phyloP scores from a whole-genome alignment of 352 stramenopile genomes.

The Phytophthora pseudosyringae region DNA sequence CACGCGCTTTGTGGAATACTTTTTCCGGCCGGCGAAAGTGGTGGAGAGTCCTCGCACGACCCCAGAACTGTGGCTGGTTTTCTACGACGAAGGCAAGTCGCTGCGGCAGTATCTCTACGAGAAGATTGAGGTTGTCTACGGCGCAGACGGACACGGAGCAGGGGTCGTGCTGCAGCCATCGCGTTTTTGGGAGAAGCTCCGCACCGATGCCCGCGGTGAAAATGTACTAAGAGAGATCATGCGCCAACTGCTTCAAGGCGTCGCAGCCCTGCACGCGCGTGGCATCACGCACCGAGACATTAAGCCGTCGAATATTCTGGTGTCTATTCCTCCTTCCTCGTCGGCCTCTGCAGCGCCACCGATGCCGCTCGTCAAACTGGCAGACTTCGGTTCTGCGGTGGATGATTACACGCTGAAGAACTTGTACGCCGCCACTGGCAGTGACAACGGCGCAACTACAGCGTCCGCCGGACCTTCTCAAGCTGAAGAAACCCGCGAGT shows the following conservation, averaged over 20 bases:
- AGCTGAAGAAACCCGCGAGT: conserved; percentile 94
- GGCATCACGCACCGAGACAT: conserved; percentile 93
- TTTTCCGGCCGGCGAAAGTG: conserved; percentile 61
- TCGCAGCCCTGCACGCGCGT: conserved; percentile 88
- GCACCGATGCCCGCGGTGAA: conserved; percentile 57
- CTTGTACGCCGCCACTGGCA: conserved; percentile 62
- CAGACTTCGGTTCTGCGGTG: conserved; percentile 90
- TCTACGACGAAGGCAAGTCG: conserved; percentile 90
- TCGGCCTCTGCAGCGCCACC: conserved; percentile 14
- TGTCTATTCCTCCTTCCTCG: conserved; percentile 39
- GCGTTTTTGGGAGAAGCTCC: conserved; percentile 80
- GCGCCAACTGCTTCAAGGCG: conserved; percentile 92
- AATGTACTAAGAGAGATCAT: conserved; percentile 91
- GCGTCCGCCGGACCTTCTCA: conserved; percentile 73
- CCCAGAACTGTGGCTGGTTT: conserved; percentile 91
- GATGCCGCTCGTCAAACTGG: conserved; percentile 72
- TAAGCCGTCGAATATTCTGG: conserved; percentile 84
- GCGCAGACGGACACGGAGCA: conserved; percentile 25
- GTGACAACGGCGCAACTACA: conserved; percentile 71
- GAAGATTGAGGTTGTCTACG: conserved; percentile 47
- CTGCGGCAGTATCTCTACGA: conserved; percentile 90
- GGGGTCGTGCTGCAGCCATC: conserved; percentile 77
- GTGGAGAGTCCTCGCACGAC: conserved; percentile 18
- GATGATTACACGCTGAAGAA: conserved; percentile 76
- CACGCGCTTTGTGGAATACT: conserved; percentile 89